Evolutionary conservation across 495 filamentous ascomycete genomes (phyloP).

Genomic region (Lineolata rhizophorae): DNA sequence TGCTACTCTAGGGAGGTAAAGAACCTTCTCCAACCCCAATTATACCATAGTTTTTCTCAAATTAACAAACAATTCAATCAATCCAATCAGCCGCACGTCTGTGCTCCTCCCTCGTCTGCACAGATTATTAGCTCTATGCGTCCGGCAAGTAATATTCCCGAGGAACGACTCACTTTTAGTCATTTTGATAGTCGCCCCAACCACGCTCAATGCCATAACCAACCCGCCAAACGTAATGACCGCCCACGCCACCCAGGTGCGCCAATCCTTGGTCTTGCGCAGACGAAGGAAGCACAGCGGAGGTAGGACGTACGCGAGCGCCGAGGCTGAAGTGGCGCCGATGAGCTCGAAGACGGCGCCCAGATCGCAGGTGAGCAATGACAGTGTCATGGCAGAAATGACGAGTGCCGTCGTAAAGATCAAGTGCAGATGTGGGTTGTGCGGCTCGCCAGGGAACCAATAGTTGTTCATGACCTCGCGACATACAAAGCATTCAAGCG

Average conservation of each 20-base stretch:
- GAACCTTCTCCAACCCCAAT: too few species aligned
- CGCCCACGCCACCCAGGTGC: constrained; percentile 41
- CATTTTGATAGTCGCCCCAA: constrained; percentile 32
- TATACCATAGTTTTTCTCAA: too few species aligned
- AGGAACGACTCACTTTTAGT: not conserved
- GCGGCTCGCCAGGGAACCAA: constrained; percentile 63
- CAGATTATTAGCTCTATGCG: not conserved
- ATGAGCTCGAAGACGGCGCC: constrained; percentile 89
- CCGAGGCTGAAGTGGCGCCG: constrained; percentile 81
- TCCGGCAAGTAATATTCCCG: too few species aligned
- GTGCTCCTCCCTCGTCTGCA: not conserved
- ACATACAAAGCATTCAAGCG: constrained; percentile 91
- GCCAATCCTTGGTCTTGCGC: constrained; percentile 48
- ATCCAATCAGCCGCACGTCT: not conserved
- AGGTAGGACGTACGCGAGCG: constrained; percentile 85
- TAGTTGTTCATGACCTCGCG: constrained; percentile 91
- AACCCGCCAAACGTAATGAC: constrained; percentile 53
- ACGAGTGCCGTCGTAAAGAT: constrained; percentile 67
- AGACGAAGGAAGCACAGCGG: constrained; percentile 89
- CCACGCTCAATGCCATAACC: constrained; percentile 70
- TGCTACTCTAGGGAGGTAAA: too few species aligned
- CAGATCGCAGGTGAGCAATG: constrained; percentile 74
- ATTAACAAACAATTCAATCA: not conserved
- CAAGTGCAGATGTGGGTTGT: constrained; percentile 64
- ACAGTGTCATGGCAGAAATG: constrained; percentile 50